Evolutionary conservation across 495 filamentous ascomycete species (phyloP), one percentile per base, ranked within the genome.

Genomic region (Hyaloscypha hepaticicola): DNA sequence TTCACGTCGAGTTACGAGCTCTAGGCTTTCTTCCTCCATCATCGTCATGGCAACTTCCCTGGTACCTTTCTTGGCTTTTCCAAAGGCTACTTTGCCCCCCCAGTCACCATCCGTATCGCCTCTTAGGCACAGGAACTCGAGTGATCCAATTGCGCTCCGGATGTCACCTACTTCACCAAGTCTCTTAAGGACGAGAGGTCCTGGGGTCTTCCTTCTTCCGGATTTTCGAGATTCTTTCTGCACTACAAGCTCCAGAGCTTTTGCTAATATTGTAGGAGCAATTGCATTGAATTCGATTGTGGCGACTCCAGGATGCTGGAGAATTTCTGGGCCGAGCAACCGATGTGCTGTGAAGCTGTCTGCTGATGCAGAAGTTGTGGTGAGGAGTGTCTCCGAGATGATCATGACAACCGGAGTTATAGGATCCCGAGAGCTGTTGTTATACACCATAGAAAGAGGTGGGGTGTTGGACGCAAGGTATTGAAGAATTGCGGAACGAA

Each of bases 271-370:
- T 0, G 95, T 96, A 0, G 92, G 87, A 9, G 96, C 96, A 67
- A 98, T 87, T 25, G 88, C 84, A 73, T 98, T 97, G 75, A 97
- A 98, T 68, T 94, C 92, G 57, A 99, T 90, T 4, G 89, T 80
- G 12, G 83, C 85, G 5, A 89, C 86, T 27, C 84, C 84, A 1
- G 89, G 86, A 72, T 98, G 90, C 52, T 87, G 85, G 12, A 90
- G 82, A 33, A 99, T 87, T 63, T 92, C 88, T 1, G 91, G 87
- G 0, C 96, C 93, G 11, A 99, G 85, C 41, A 99, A 75, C 21
- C 92, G 86, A 77, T 97, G 89, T 1, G 89, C 91, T 0, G 93
- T 98, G 66, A 99, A 90, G 72, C 88, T 97, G 70, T 96, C 91
- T 29, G 90, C 85, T 3, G 87, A 83, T 11, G 90, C 86, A 2